phyloP scores from a whole-genome alignment of 352 stramenopile species.

The Pythium guiyangense region DNA sequence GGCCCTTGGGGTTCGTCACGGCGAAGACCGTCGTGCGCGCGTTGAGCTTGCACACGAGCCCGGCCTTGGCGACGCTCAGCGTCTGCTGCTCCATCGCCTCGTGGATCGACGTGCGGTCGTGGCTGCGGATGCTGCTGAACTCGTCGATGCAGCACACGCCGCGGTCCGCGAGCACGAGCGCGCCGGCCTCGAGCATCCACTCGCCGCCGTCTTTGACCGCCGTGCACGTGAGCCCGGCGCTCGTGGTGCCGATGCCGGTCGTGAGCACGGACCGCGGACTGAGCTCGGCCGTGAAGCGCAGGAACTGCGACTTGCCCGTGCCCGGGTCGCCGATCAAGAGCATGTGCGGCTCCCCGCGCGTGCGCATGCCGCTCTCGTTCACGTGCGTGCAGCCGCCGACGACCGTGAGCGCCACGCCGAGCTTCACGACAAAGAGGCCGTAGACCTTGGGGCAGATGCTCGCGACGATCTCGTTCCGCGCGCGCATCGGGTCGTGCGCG shows the following conservation, averaged over 20 bases:
- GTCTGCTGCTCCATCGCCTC: no score
- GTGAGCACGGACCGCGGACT: slow-evolving; percentile 94
- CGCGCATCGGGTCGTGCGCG: no score
- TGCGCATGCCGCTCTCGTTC: slow-evolving; percentile 67
- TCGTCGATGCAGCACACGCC: slow-evolving; percentile 98
- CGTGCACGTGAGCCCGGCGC: slow-evolving; percentile 95
- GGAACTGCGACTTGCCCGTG: slow-evolving; percentile 94
- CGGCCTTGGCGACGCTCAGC: no score
- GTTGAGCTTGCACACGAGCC: no score
- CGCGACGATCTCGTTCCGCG: no score
- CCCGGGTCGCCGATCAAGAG: slow-evolving; percentile 78
- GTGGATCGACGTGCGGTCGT: slow-evolving; percentile 91
- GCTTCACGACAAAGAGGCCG: no score
- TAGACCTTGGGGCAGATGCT: no score
- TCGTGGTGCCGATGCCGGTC: slow-evolving; percentile 95
- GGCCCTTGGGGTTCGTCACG: no score
- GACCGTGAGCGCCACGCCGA: no score
- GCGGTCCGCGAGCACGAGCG: slow-evolving; percentile 88
- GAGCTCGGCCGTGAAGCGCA: slow-evolving; percentile 94
- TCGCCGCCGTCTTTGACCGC: slow-evolving; percentile 94
- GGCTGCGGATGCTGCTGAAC: slow-evolving; percentile 94
- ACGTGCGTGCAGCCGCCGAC: no score
- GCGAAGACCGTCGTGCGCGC: no score
- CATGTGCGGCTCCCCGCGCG: slow-evolving; percentile 85
- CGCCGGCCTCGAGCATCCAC: slow-evolving; percentile 96